These are phyloP conservation scores for Phlebiopsis flavidoalba DNA, from an alignment of 768 basidiomycete species.

Conservation along the genomic window DNA sequence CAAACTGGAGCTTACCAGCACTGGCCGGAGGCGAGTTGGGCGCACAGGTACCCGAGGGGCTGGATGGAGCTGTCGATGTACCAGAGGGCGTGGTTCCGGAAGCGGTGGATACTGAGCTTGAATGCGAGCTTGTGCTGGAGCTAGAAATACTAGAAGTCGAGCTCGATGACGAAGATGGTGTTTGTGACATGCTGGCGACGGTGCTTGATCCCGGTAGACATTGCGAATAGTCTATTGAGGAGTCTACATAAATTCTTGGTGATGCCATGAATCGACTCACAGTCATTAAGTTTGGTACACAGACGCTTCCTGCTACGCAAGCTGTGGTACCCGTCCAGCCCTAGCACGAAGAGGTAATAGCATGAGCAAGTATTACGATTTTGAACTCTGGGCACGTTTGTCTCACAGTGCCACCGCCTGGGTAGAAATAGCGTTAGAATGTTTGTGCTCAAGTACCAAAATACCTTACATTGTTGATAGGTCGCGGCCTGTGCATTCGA, in stretches of 20 bases:
- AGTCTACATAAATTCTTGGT: no score
- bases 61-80: constrained; percentile 18
- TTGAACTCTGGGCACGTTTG: neutral
- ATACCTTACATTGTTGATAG: constrained; percentile 16
- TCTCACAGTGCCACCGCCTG: constrained; percentile 17
- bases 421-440: neutral
- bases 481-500: constrained; percentile 9
- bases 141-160: constrained; percentile 1
- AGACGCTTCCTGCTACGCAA: constrained; percentile 29
- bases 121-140: constrained; percentile 14
- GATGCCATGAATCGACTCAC: constrained; percentile 17
- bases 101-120: constrained; percentile 9
- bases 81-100: constrained; percentile 17
- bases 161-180: neutral
- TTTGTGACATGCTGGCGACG: constrained; percentile 8
- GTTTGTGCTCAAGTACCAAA: neutral
- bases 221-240: constrained; percentile 28
- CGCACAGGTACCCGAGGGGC: constrained; percentile 3
- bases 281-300: constrained; percentile 28
- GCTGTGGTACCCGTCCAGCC: constrained; percentile 32
- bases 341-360: constrained; percentile 9
- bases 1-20: constrained; percentile 27
- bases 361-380: no score
- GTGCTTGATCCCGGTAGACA: constrained; percentile 28
- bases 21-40: constrained; percentile 6